A percentile compares a stretch with the other conserved stretches of the same genome.
phyloP scores from a whole-genome alignment of 192 early-diverging fungal genomes.

The Podila verticillata region DNA sequence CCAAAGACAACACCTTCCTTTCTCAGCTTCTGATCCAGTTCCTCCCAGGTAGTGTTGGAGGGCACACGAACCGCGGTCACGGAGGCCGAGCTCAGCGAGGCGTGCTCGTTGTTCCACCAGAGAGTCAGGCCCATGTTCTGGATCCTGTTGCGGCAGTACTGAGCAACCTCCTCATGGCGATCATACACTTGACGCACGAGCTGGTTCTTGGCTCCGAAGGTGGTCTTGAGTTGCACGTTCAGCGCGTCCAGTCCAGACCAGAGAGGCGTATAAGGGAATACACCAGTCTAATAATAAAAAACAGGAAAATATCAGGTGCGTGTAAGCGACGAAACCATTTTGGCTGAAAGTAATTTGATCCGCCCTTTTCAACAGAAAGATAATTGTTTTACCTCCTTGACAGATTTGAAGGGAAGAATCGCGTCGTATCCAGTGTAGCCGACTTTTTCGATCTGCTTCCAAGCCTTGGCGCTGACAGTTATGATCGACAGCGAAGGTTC shows the following conservation, averaged over 20 bases:
- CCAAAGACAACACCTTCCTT: conserved; percentile 44
- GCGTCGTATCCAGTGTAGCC: conserved; percentile 44
- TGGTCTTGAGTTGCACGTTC: conserved; percentile 26
- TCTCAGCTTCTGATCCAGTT: conserved; percentile 34
- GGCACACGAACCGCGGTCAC: conserved; percentile 44
- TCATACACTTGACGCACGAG: conserved; percentile 10
- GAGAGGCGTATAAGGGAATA: conserved; percentile 37
- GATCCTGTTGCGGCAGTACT: conserved; percentile 35
- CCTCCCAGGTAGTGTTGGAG: conserved; percentile 40
- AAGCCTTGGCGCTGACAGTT: conserved; percentile 40
- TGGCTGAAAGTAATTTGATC: not conserved
- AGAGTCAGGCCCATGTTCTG: conserved; percentile 38
- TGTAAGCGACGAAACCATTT: not conserved
- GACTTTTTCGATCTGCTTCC: conserved; percentile 48
- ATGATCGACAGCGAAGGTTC: conserved; percentile 35
- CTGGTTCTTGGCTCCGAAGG: conserved; percentile 20
- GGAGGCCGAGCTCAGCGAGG: conserved; percentile 25
- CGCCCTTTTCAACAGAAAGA: not conserved
- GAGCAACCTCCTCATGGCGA: conserved; percentile 22
- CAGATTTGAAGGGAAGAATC: conserved; percentile 24
- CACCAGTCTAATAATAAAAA: not conserved
- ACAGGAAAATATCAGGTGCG: not conserved
- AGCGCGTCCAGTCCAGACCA: conserved; percentile 47
- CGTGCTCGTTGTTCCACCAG: conserved; percentile 27
- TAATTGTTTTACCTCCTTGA: conserved; percentile 24